Percentiles rank a stretch among this genome's conserved stretches.
Evolutionary conservation across 208 protist genomes (phyloP).

Genomic region (Wallacemonas rigidus): DNA sequence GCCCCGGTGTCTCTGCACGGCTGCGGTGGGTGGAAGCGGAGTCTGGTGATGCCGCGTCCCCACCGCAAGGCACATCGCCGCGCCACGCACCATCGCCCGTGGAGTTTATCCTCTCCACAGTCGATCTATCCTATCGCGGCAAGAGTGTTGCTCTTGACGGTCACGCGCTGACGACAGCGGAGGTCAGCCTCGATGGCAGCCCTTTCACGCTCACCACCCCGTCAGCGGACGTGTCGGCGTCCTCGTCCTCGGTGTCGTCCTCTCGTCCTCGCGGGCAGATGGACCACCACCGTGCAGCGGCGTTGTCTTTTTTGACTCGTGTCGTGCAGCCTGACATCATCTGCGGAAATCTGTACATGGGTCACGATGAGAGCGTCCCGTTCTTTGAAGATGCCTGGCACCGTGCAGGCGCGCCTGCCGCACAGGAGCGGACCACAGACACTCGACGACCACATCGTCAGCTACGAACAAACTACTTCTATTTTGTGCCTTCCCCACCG

Average conservation of each 20-base stretch:
- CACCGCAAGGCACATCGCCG: not conserved
- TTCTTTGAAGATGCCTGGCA: slow-evolving; percentile 74
- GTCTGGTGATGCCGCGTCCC: not conserved
- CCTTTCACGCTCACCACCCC: slow-evolving; percentile 51
- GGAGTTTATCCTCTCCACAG: slow-evolving; percentile 42
- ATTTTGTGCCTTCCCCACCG: slow-evolving; percentile 51
- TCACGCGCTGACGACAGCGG: slow-evolving; percentile 32
- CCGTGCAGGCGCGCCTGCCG: slow-evolving; percentile 54
- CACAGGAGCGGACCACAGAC: slow-evolving; percentile 76
- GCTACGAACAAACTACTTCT: slow-evolving; percentile 75
- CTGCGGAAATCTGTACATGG: slow-evolving; percentile 68
- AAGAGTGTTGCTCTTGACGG: slow-evolving; percentile 64
- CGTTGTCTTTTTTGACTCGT: slow-evolving; percentile 58
- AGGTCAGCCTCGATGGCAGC: slow-evolving; percentile 68
- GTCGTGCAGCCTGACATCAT: slow-evolving; percentile 63
- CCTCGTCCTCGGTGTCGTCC: slow-evolving; percentile 2
- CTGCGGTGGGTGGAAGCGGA: slow-evolving; percentile 17
- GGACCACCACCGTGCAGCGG: slow-evolving; percentile 64
- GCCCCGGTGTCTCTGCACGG: slow-evolving; percentile 56
- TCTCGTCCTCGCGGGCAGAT: slow-evolving; percentile 23
- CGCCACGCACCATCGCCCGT: slow-evolving; percentile 5
- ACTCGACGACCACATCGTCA: slow-evolving; percentile 51
- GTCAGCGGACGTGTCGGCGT: slow-evolving; percentile 12
- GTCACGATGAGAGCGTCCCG: slow-evolving; percentile 39
- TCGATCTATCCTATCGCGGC: slow-evolving; percentile 83